Base-by-base conservation (phyloP, 768 basidiomycete genomes). In the Pleurotus citrinopileatus region DNA sequence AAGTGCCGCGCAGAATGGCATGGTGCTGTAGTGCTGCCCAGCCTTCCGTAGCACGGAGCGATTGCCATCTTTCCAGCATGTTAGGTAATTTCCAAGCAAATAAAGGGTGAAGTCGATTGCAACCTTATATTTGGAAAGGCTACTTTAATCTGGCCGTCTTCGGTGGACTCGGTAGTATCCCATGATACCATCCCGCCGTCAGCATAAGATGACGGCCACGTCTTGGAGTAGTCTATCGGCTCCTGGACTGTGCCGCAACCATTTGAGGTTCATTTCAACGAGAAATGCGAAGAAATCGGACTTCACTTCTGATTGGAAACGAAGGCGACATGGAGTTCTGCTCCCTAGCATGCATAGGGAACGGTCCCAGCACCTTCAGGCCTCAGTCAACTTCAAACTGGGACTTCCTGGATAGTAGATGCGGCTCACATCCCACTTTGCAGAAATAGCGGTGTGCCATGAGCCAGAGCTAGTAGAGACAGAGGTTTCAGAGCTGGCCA, bases 21-120 rank as follows among this genome's bases (percentile, higher is more conserved):
- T 92, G 84, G 61, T 92, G 89, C 66, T 96, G 93, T 15, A 94
- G 69, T 19, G 82, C 86, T 20, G 91, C 87, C 93, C 93, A 94
- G 10, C 93, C 93, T 67, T 92, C 88, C 2, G 86, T 84, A 22
- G 78, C 73, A 10, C 91, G 84, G 52, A 94, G 74, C 46, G 77
- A 73, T 26, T 78, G 66, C 93, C 91, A 94, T 40, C 89, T 37
- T 40, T 32, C 38, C 29, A 20, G 6, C 40, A 23, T 19, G 34
- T 23, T 2, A 46, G 20, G 8, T n/a, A n/a, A n/a, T n/a, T n/a
- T n/a, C n/a, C n/a, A n/a, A n/a, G n/a, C n/a, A n/a, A n/a, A n/a
- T n/a, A n/a, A n/a, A n/a, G n/a, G n/a, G n/a, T n/a, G n/a, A n/a
- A 52, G 19, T 6, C 51, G 48, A 42, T n/a, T n/a, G n/a, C n/a